These are phyloP conservation scores for Apiospora arundinis DNA, from an alignment of 2,329 filamentous ascomycete species.

Conservation along the genomic window DNA sequence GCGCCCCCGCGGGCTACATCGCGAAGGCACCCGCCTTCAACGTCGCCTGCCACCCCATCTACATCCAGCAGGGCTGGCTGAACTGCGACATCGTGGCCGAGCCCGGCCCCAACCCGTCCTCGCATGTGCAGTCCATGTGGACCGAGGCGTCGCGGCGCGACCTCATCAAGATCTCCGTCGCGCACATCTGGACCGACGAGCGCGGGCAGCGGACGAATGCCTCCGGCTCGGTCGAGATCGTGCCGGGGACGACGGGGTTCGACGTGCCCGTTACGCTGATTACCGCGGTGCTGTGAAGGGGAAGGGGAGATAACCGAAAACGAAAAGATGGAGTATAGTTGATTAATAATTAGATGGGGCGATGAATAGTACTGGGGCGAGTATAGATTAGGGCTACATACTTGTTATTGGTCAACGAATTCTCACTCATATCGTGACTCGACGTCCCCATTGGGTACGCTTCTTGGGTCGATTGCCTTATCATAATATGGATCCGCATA, in stretches of 20 bases:
- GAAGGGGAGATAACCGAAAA: too few species aligned
- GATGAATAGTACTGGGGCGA: too few species aligned
- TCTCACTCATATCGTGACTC: too few species aligned
- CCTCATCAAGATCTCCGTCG: constrained; percentile 32
- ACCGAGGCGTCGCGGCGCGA: constrained; percentile 27
- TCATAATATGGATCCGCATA: too few species aligned
- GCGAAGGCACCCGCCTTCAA: constrained; percentile 35
- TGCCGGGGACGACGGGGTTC: background rate
- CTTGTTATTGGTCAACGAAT: too few species aligned
- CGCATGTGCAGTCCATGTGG: constrained; percentile 34
- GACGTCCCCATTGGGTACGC: too few species aligned
- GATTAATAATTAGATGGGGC: too few species aligned
- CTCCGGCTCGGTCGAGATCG: constrained; percentile 8
- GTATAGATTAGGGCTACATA: too few species aligned
- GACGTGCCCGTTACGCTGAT: background rate
- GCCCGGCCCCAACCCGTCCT: constrained; percentile 19
- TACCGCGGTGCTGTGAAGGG: background rate
- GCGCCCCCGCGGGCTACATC: constrained; percentile 31
- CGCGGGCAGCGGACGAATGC: constrained; percentile 25
- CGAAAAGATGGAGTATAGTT: too few species aligned
- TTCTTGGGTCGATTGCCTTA: too few species aligned
- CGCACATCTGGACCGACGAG: constrained; percentile 4
- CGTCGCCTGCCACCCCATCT: constrained; percentile 35
- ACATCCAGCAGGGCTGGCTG: constrained; percentile 33
- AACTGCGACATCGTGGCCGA: constrained; percentile 30